These are phyloP conservation scores for Daldinia sp. DNA, from an alignment of 2,329 filamentous ascomycete genomes.

Conservation along the genomic window DNA sequence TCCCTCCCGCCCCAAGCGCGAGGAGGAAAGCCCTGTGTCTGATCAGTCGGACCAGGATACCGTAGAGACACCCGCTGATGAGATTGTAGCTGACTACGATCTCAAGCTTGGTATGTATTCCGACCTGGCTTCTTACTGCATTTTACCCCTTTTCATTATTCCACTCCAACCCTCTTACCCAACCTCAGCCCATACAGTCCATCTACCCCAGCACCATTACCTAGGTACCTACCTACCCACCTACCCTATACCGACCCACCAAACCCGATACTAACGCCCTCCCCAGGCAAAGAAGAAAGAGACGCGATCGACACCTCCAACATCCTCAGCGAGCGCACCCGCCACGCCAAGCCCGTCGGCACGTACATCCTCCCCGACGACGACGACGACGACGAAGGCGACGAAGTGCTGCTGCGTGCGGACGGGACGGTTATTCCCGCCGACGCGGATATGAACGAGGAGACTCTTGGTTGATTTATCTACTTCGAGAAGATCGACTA, in stretches of 20 bases:
- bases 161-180: background rate
- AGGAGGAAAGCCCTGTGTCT: conserved; percentile 44
- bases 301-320: conserved; percentile 51
- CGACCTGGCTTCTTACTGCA: background rate
- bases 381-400: conserved; percentile 40
- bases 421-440: conserved; percentile 3
- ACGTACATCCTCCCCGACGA: conserved; percentile 49
- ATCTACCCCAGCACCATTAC: too few species aligned
- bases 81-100: conserved; percentile 41
- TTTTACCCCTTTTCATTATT: background rate
- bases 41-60: conserved; percentile 24
- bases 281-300: conserved; percentile 47
- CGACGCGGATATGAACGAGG: background rate
- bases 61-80: conserved; percentile 26
- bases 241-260: background rate
- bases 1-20: conserved; percentile 40
- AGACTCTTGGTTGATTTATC: background rate
- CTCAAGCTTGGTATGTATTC: conserved; percentile 46
- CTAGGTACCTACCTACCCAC: too few species aligned
- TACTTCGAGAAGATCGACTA: too few species aligned
- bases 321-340: conserved; percentile 49
- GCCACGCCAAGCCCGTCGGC: conserved; percentile 42
- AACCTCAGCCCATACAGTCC: too few species aligned
- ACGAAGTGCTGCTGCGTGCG: background rate
- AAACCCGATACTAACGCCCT: background rate